Base-by-base conservation (phyloP, 1,284 basidiomycete species). In the Apiotrichum siamense region DNA sequence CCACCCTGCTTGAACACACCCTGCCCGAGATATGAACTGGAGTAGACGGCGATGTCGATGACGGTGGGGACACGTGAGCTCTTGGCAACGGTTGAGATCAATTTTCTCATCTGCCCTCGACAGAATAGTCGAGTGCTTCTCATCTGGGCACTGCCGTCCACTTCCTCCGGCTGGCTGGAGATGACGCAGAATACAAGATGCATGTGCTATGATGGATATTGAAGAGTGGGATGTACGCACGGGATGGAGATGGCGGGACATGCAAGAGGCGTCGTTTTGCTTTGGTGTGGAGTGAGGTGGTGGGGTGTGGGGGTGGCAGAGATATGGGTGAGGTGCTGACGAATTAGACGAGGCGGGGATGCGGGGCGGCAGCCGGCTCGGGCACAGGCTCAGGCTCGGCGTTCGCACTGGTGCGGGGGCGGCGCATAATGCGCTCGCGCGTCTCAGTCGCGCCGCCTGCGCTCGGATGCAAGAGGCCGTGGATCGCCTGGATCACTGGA, bases 401-500 rank as follows among this genome's bases (percentile, higher is more conserved):
- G 29, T 10, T 15, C 29, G 29, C 29, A 10, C 10, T 15, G 29
- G 23, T 12, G 10, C 12, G 12, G 17, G 38, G 9, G 38, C 38
- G 38, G 13, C 38, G 38, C n/a, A n/a, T n/a, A n/a, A 15, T 17
- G 32, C 23, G 38, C 21, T 21, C 21, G 12, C 38, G 38, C 23
- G 38, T 23, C 9, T 10, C 37, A 24, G 37, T 18, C 15, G 3
- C 37, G 11, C 10, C 36, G 11, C 36, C 18, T 9, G 9, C 15
- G 38, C 5, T 26, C 13, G 45, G 27, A 27, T 31, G 20, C 21
- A 47, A 41, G 20, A 57, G 42, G 29, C 29, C 35, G 33, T 57
- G 42, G 6, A 50, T 20, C 24, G 43, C 21, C 15, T 36, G 41
- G 25, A 59, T 35, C 11, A 52, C 25, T 10, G 58, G 58, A n/a